Evolutionary conservation across 164 flowering plant genomes (phyloP), one percentile per base, ranked within the genome.

Genomic region (Nymphaea colorata): DNA sequence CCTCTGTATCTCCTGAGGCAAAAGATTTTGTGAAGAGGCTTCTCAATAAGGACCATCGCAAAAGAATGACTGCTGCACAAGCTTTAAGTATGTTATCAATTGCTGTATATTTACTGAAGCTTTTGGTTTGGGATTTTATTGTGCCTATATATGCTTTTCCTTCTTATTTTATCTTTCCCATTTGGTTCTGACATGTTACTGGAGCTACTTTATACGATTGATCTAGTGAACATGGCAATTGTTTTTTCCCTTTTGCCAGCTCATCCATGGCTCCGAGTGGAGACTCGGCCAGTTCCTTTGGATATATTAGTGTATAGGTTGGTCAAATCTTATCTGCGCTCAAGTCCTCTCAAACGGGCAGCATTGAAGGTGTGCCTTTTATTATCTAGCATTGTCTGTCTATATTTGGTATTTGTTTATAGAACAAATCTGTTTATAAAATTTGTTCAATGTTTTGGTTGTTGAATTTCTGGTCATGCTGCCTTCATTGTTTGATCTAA

Each of bases 231-330:
- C 55, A 47, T 4, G 12, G 7, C 55, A 47, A 2, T 47, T 25
- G 1, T 25, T 25, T 25, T 7, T 47, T 47, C 12, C 55, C 7
- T 14, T 47, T 47, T 47, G 55, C 5, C 95, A 95, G 99, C 90
- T 79, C 99, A 95, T 68, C 98, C 98, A 64, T 95, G 99, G 99
- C 77, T 95, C 66, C 84, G 86, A 68, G 82, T 83, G 75, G 84
- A 78, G 68, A 81, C 72, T 43, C 70, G 62, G 44, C 73, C 75
- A 64, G 78, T 90, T 60, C 96, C 98, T 60, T 78, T 95, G 65
- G 99, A 95, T 80, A 83, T 87, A 73, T 68, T 82, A 66, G 73
- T 87, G 53, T 95, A 83, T 80, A 95, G 85, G 79, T 74, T 86
- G 71, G 87, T 95, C 76, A 95, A 89, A 82, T 81, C 93, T 65